These are phyloP conservation scores for Zancudomyces culisetae DNA, from an alignment of 371 early-diverging fungal species.

Conservation along the genomic window DNA sequence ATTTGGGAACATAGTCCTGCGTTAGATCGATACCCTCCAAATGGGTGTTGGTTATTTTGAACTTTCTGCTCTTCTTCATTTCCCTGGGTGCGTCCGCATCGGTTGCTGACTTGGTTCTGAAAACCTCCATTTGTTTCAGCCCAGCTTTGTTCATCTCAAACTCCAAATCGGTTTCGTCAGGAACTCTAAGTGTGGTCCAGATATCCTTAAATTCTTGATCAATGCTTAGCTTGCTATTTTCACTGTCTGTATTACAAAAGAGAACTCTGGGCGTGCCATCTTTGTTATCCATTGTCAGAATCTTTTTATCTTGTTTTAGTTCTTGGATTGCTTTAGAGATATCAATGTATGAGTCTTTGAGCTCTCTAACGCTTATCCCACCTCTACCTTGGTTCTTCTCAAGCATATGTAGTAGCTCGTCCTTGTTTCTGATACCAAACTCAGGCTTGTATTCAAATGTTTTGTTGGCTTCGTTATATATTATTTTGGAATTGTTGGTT, in stretches of 20 bases:
- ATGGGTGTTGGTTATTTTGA: slow-evolving; percentile 74
- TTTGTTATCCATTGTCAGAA: slow-evolving; percentile 55
- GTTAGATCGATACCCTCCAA: slow-evolving; percentile 63
- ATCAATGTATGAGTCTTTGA: slow-evolving; percentile 62
- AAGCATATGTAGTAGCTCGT: slow-evolving; percentile 46
- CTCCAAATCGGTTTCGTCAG: slow-evolving; percentile 55
- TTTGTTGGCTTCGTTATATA: slow-evolving; percentile 29
- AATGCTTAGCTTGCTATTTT: neutral
- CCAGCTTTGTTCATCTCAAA: slow-evolving; percentile 52
- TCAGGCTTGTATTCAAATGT: slow-evolving; percentile 65
- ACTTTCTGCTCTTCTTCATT: slow-evolving; percentile 29
- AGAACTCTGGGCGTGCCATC: slow-evolving; percentile 49
- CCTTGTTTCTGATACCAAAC: slow-evolving; percentile 49
- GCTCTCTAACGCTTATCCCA: slow-evolving; percentile 58
- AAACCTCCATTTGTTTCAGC: slow-evolving; percentile 54
- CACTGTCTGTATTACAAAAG: slow-evolving; percentile 30
- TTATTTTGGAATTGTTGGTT: slow-evolving; percentile 41
- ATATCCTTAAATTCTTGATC: slow-evolving; percentile 39
- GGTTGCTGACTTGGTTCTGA: slow-evolving; percentile 38
- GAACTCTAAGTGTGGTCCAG: slow-evolving; percentile 51
- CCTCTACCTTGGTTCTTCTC: slow-evolving; percentile 34
- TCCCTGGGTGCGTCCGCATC: slow-evolving; percentile 20
- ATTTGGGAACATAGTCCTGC: slow-evolving; percentile 38
- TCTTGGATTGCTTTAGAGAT: slow-evolving; percentile 46
- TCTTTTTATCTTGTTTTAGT: slow-evolving; percentile 39